These are phyloP conservation scores for Lepidium didymum DNA, from an alignment of 345 rosid species.

Conservation along the genomic window DNA sequence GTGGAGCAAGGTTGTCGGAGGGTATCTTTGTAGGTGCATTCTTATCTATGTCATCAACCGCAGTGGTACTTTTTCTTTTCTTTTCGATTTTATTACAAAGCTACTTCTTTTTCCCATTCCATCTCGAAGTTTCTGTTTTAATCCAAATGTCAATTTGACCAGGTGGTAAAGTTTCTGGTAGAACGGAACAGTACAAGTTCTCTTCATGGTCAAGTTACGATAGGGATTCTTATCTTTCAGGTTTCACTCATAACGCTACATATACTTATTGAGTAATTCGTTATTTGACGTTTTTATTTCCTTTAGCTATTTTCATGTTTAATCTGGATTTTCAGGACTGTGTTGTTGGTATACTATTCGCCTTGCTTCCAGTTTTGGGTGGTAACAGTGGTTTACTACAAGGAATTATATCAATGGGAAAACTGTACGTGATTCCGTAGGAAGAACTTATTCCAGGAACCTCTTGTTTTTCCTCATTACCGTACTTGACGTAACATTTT, in stretches of 20 bases:
- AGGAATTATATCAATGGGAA: constrained; percentile 92
- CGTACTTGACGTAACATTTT: not conserved
- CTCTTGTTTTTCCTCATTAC: not conserved
- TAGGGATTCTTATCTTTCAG: constrained; percentile 97
- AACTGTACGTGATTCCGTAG: constrained; percentile 52
- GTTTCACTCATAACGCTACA: constrained; percentile 29
- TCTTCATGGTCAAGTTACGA: constrained; percentile 96
- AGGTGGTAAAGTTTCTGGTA: constrained; percentile 93
- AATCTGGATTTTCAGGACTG: constrained; percentile 60
- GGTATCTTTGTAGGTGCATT: constrained; percentile 94
- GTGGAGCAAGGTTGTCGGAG: constrained; percentile 94
- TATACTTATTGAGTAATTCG: not conserved
- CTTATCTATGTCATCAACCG: constrained; percentile 96
- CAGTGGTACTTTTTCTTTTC: constrained; percentile 67
- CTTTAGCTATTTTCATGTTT: constrained; percentile 15
- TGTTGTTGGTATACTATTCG: constrained; percentile 88
- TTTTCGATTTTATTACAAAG: not conserved
- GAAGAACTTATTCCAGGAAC: not conserved
- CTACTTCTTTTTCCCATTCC: not conserved
- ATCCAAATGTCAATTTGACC: constrained; percentile 19
- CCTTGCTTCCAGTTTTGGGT: constrained; percentile 95
- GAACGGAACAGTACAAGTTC: constrained; percentile 67
- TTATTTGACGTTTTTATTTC: not conserved
- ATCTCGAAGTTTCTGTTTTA: constrained; percentile 1
- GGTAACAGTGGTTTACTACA: constrained; percentile 80